phyloP scores from a whole-genome alignment of 2,329 filamentous ascomycete genomes.

The Colletotrichum sp. region DNA sequence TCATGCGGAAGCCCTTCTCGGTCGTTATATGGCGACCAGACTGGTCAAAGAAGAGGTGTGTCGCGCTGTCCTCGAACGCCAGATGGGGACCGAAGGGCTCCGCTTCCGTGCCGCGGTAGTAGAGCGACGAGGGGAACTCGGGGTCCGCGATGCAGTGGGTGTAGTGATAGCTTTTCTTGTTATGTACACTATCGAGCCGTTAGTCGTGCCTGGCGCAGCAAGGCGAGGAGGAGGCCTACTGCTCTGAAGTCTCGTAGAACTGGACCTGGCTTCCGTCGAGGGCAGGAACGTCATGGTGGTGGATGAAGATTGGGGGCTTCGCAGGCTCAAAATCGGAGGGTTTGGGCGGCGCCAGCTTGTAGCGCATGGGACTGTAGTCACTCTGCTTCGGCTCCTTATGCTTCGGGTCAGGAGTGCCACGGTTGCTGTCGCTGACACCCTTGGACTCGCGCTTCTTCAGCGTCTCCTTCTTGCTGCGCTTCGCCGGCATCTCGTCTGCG shows the following conservation, averaged over 20 bases:
- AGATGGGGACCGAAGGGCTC: conserved; percentile 84
- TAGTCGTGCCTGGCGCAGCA: not conserved
- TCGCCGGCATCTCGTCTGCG: conserved; percentile 37
- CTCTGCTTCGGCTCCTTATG: conserved; percentile 37
- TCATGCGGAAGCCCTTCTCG: conserved; percentile 91
- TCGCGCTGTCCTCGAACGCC: conserved; percentile 90
- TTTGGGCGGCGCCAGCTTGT: conserved; percentile 69
- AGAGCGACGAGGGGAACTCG: conserved; percentile 82
- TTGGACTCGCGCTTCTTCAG: conserved; percentile 74
- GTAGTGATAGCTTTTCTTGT: conserved; percentile 83
- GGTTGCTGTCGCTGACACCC: conserved; percentile 52
- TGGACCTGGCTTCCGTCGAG: conserved; percentile 57
- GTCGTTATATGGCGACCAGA: conserved; percentile 82
- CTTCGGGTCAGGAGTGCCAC: conserved; percentile 64
- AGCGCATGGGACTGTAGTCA: conserved; percentile 60
- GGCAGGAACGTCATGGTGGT: conserved; percentile 57
- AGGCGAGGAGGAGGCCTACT: conserved; percentile 50
- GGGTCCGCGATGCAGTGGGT: conserved; percentile 91
- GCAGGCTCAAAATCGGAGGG: conserved; percentile 65
- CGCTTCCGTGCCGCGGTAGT: conserved; percentile 88
- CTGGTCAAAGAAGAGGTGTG: conserved; percentile 82
- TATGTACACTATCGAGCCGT: conserved; percentile 53
- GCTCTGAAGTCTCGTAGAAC: conserved; percentile 69
- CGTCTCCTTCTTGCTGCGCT: conserved; percentile 67
- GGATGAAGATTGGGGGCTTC: conserved; percentile 61